Base-by-base conservation (phyloP, 441 rosid species). In the Flueggea neowawraea region DNA sequence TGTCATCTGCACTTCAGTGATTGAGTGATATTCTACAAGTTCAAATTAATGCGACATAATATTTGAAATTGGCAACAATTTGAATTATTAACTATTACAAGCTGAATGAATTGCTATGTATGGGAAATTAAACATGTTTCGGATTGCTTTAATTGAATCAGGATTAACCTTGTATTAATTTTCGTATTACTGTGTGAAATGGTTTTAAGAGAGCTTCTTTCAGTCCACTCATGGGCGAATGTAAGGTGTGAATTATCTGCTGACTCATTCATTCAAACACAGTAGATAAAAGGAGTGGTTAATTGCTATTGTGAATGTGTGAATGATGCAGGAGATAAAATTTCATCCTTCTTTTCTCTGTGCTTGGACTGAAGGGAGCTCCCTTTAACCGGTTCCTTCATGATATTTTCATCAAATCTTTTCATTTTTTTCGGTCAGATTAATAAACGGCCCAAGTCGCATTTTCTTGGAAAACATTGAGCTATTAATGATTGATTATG, bases 341-440 rank as follows among this genome's bases (percentile, higher is more conserved):
- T 63, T 75, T 73, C 80, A 68, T 63, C 67, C 74, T 70, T 71
- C 50, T 28, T 76, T 73, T 70, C 61, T 70, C 84, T 64, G 52
- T 80, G 76, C 69, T 75, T 75, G 84, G 78, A 72, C 76, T 77
- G 85, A 78, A 76, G 80, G 83, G 80, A 79, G 83, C 78, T 79
- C 80, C 78, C 76, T 75, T 60, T 60, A 22, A 6, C 61, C 10
- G 6, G 51, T 50, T 58, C 48, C 5, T 54, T 61, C 44, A 55
- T 52, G 15, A 10, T 44, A 6, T 6, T 43, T 6, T 43, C 45
- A 43, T 43, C 45, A 43, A 11, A 1, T 43, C 45, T 6, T 43
- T 43, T 6, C 12, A 6, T 43, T 47, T 14, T 47, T 11, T 47
- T 47, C 12, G 3, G 39, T 39, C 28, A 53, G 16, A 51, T 56